Evolutionary conservation across 2,329 filamentous ascomycete genomes (phyloP).

Genomic region (Aureobasidium zeae): DNA sequence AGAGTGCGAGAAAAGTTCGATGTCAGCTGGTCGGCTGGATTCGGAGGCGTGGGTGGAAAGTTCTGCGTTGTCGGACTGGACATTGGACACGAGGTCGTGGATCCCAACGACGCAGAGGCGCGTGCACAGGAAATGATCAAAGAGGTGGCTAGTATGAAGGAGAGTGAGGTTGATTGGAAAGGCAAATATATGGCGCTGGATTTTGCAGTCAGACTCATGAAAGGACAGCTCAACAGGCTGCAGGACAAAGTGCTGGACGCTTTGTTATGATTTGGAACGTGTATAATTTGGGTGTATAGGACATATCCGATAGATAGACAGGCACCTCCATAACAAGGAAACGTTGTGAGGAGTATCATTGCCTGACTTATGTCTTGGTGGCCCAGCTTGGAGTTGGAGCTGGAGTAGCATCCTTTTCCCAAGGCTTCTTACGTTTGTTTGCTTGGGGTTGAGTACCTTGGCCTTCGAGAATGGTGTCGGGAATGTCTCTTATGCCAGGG

Average conservation of each 20-base stretch:
- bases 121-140: slow-evolving; percentile 20
- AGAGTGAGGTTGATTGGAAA: slow-evolving; percentile 24
- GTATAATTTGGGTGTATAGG: background rate
- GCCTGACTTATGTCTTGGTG: background rate
- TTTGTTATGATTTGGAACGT: slow-evolving; percentile 4
- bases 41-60: slow-evolving; percentile 34
- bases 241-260: slow-evolving; percentile 26
- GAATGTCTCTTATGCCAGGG: slow-evolving; percentile 79
- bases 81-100: slow-evolving; percentile 16
- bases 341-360: background rate
- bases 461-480: slow-evolving; percentile 64
- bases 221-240: slow-evolving; percentile 26
- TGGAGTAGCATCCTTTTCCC: slow-evolving; percentile 54
- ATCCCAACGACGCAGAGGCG: slow-evolving; percentile 17
- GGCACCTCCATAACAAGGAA: background rate
- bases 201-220: slow-evolving; percentile 25
- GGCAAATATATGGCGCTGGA: slow-evolving; percentile 25
- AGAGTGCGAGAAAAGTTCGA: slow-evolving; percentile 35
- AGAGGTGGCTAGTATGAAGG: slow-evolving; percentile 17
- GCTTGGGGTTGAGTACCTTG: slow-evolving; percentile 51
- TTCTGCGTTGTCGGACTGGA: slow-evolving; percentile 36
- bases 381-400: slow-evolving; percentile 13
- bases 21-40: slow-evolving; percentile 34
- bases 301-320: background rate
- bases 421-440: slow-evolving; percentile 58